Evolutionary conservation across 768 basidiomycete genomes (phyloP).

Genomic region (Suillus weaverae): DNA sequence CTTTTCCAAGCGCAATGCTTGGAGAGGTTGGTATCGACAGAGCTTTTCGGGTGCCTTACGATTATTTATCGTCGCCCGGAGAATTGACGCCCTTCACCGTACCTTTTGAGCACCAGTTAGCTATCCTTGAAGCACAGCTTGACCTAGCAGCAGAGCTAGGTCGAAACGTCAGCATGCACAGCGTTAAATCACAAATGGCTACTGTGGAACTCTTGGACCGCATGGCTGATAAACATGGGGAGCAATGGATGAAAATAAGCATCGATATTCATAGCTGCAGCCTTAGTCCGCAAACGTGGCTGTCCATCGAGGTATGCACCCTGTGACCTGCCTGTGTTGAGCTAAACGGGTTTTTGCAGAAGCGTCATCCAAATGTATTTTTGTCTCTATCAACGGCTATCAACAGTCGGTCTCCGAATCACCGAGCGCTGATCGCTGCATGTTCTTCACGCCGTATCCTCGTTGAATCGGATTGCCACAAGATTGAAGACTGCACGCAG

Average conservation of each 20-base stretch:
- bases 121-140: conserved; percentile 80
- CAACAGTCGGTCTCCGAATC: conserved; percentile 68
- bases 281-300: conserved; percentile 74
- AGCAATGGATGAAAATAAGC: conserved; percentile 64
- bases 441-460: conserved; percentile 71
- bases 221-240: conserved; percentile 58
- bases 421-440: conserved; percentile 60
- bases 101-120: conserved; percentile 77
- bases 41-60: conserved; percentile 68
- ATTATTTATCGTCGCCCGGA: conserved; percentile 49
- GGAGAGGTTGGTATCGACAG: conserved; percentile 95
- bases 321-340: background rate
- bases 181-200: conserved; percentile 72
- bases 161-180: conserved; percentile 84
- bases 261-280: conserved; percentile 92
- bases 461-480: conserved; percentile 83
- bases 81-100: conserved; percentile 75
- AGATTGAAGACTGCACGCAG: conserved; percentile 54
- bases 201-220: conserved; percentile 65
- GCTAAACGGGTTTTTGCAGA: conserved; percentile 41
- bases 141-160: conserved; percentile 78
- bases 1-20: conserved; percentile 73
- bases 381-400: conserved; percentile 87
- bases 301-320: conserved; percentile 64
- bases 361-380: conserved; percentile 72